These are phyloP conservation scores for Cutaneotrichosporon arboriforme DNA, from an alignment of 1,284 basidiomycete species.

Conservation along the genomic window DNA sequence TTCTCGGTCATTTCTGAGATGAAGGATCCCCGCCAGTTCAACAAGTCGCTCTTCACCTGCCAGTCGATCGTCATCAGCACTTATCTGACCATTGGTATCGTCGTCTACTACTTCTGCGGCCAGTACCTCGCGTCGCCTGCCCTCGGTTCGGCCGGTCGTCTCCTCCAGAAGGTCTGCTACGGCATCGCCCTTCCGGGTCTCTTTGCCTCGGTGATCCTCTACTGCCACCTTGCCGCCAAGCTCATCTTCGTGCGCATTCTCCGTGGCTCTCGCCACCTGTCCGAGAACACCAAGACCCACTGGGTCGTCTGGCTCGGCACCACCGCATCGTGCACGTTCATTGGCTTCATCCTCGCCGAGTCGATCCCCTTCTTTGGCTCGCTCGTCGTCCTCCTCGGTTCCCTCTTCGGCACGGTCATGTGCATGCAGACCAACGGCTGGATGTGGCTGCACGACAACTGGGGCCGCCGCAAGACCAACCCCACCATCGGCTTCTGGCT, in stretches of 20 bases:
- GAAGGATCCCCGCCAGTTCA: constrained; percentile 29
- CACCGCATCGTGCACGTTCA: constrained; percentile 34
- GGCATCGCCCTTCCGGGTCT: constrained; percentile 21
- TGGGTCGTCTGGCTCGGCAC: constrained; percentile 55
- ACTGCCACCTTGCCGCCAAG: constrained; percentile 31
- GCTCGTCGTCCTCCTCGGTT: constrained; percentile 29
- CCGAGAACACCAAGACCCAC: constrained; percentile 56
- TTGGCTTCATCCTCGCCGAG: constrained; percentile 57
- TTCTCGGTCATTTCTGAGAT: constrained; percentile 40
- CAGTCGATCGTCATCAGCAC: constrained; percentile 20
- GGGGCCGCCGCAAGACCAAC: constrained; percentile 13
- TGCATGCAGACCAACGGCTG: constrained; percentile 17
- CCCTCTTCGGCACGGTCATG: constrained; percentile 21
- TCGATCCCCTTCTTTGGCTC: constrained; percentile 35
- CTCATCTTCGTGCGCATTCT: constrained; percentile 33
- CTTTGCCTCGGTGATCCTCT: constrained; percentile 21
- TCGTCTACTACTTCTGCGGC: constrained; percentile 35
- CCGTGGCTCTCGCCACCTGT: constrained; percentile 54
- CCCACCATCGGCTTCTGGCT: constrained; percentile 13
- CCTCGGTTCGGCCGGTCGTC: constrained; percentile 43
- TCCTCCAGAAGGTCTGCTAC: constrained; percentile 39
- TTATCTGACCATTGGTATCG: constrained; percentile 18
- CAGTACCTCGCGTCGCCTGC: constrained; percentile 46
- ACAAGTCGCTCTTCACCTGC: constrained; percentile 25
- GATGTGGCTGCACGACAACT: constrained; percentile 35